Conservation (phyloP, 2,329 filamentous ascomycete genomes). For the Aspergillus fructus region DNA sequence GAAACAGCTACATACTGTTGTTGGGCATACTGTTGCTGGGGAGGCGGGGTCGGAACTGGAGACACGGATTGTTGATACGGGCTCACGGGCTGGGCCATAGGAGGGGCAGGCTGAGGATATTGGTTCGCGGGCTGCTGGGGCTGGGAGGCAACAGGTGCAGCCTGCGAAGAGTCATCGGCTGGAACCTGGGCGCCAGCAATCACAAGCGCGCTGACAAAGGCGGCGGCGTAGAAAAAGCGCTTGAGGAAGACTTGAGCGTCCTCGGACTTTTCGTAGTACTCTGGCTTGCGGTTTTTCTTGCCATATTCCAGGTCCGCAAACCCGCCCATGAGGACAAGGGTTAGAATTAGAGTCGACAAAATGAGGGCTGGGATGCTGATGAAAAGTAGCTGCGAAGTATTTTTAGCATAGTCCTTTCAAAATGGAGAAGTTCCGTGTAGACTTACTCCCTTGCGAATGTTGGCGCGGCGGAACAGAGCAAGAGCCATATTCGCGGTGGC, state of each 20-base stretch:
- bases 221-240: slow-evolving; percentile 11
- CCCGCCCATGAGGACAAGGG: slow-evolving; percentile 5
- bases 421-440: neutral
- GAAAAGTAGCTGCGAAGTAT: neutral
- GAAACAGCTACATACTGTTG: too few species aligned
- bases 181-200: slow-evolving; percentile 5
- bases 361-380: slow-evolving; percentile 2
- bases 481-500: slow-evolving; percentile 9
- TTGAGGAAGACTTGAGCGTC: slow-evolving; percentile 10
- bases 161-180: neutral
- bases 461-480: slow-evolving; percentile 3
- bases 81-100: neutral
- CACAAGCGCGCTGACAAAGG: slow-evolving; percentile 10
- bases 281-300: neutral
- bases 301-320: slow-evolving; percentile 1
- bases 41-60: too few species aligned
- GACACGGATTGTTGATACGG: neutral
- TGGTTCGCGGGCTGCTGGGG: too few species aligned
- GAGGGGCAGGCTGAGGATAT: neutral
- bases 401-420: neutral
- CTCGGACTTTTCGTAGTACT: neutral
- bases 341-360: slow-evolving; percentile 8
- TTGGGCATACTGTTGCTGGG: too few species aligned
- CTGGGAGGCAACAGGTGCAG: too few species aligned
- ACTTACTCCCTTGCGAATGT: slow-evolving; percentile 13